Evolutionary conservation across 108 stramenopile species (phyloP).

Genomic region (Seminavis robusta): DNA sequence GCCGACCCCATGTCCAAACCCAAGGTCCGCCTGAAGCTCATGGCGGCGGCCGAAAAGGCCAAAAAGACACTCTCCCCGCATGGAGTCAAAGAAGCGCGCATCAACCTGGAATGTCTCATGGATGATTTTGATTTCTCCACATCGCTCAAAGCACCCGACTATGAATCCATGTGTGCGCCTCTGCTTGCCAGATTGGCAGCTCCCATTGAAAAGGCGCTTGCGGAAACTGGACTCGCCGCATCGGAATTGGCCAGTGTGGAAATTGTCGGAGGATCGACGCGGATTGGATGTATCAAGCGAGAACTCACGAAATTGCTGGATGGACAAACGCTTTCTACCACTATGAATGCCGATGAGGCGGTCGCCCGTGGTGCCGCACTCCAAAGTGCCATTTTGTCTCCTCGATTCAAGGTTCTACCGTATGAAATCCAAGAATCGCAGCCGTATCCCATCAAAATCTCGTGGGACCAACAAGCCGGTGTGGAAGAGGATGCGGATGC

Average conservation of each 20-base stretch:
- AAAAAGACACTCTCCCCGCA: conserved; percentile 97
- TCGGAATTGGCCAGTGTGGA: conserved; percentile 80
- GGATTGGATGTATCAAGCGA: conserved; percentile 88
- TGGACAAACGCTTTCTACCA: conserved; percentile 67
- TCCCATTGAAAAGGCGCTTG: conserved; percentile 81
- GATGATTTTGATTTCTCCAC: conserved; percentile 91
- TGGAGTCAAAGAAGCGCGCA: conserved; percentile 92
- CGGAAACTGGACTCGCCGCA: conserved; percentile 74
- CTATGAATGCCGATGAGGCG: conserved; percentile 98
- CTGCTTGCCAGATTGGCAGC: conserved; percentile 77
- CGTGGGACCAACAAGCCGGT: conserved; percentile 75
- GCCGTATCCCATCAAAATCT: conserved; percentile 86
- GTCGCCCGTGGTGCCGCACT: conserved; percentile 95
- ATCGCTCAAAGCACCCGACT: conserved; percentile 74
- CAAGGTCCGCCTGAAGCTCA: conserved; percentile 91
- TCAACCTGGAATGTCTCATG: conserved; percentile 92
- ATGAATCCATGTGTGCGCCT: conserved; percentile 78
- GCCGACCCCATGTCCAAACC: conserved; percentile 64
- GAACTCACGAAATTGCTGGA: conserved; percentile 68
- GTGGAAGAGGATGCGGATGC: conserved; percentile 63
- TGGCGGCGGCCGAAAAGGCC: conserved; percentile 93
- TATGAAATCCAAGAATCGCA: conserved; percentile 89
- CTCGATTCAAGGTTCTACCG: conserved; percentile 96
- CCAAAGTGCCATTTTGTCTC: conserved; percentile 95
- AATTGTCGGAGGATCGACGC: conserved; percentile 94